Evolutionary conservation across 1,284 basidiomycete genomes (phyloP).

Genomic region (Athelia sp.): DNA sequence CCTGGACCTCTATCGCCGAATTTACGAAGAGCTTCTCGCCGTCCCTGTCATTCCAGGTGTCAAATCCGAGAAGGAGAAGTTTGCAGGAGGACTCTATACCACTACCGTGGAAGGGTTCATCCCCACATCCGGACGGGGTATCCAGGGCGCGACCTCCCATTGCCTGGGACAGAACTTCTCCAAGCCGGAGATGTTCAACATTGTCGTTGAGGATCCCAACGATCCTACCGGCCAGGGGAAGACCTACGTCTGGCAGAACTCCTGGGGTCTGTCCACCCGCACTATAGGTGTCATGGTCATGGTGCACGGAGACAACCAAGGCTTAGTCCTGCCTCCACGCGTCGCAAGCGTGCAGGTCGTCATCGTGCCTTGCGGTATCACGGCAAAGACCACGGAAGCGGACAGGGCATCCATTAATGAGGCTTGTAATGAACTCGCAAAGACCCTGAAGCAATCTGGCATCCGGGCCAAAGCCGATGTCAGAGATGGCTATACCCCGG

Average conservation of each 20-base stretch:
- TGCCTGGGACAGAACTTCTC: conserved; percentile 99
- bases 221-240: conserved; percentile 66
- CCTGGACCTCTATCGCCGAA: conserved; percentile 91
- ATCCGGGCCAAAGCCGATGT: conserved; percentile 89
- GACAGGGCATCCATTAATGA: conserved; percentile 74
- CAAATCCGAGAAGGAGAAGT: conserved; percentile 99
- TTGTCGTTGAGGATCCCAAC: conserved; percentile 91
- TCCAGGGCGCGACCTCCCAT: conserved; percentile 97
- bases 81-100: conserved; percentile 96
- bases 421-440: conserved; percentile 73
- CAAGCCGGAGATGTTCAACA: conserved; percentile 95
- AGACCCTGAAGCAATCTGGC: conserved; percentile 65
- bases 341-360: conserved; percentile 93
- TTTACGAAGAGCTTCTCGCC: conserved; percentile 95
- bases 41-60: conserved; percentile 96
- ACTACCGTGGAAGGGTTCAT: conserved; percentile 99
- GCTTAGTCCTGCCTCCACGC: conserved; percentile 91
- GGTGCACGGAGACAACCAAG: conserved; percentile 98
- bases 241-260: conserved; percentile 94
- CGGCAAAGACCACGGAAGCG: conserved; percentile 71
- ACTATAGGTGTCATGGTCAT: conserved; percentile 99
- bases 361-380: conserved; percentile 91
- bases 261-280: conserved; percentile 96
- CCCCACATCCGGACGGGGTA: conserved; percentile 94
- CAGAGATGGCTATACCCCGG: conserved; percentile 94